Percentiles rank a stretch among this genome's conserved stretches.
Conservation (phyloP, 495 filamentous ascomycete genomes). For the Neurospora sp. region DNA sequence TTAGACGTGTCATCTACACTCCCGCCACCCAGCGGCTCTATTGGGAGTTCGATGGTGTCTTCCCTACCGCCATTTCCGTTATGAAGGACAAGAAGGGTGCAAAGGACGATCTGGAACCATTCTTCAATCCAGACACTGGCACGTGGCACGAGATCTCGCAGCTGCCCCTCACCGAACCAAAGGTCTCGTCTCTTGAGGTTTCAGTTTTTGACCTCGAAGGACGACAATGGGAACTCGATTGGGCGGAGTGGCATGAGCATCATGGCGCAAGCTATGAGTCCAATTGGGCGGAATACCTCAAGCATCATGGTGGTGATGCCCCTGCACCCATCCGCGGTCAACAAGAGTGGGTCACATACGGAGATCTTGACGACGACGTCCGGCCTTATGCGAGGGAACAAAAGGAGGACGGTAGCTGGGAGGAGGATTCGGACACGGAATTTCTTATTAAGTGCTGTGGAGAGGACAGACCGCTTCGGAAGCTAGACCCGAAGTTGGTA, state of each 20-base stretch:
- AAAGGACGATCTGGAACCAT: slow-evolving; percentile 5
- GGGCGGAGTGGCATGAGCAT: slow-evolving; percentile 4
- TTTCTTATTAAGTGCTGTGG: slow-evolving; percentile 7
- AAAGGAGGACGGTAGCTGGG: slow-evolving; percentile 8
- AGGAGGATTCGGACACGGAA: not conserved
- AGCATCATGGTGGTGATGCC: too few species aligned
- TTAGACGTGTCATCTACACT: not conserved
- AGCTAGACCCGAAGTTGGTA: not conserved
- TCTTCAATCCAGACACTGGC: slow-evolving; percentile 5
- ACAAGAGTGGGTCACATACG: too few species aligned
- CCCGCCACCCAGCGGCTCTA: slow-evolving; percentile 8
- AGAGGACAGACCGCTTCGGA: slow-evolving; percentile 2
- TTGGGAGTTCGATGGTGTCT: slow-evolving; percentile 12
- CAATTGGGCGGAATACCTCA: too few species aligned
- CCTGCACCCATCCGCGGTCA: too few species aligned
- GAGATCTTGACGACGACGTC: slow-evolving; percentile 12
- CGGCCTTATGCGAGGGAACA: not conserved
- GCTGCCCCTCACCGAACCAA: slow-evolving; percentile 14
- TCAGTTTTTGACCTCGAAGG: slow-evolving; percentile 4
- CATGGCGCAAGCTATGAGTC: too few species aligned
- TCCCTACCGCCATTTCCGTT: slow-evolving; percentile 12
- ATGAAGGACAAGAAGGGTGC: slow-evolving; percentile 3
- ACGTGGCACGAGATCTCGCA: slow-evolving; percentile 15
- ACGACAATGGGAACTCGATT: slow-evolving; percentile 8
- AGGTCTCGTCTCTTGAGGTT: slow-evolving; percentile 13